Base-by-base conservation (phyloP, 176 grass and related monocot species). In the Oryza longistaminata region DNA sequence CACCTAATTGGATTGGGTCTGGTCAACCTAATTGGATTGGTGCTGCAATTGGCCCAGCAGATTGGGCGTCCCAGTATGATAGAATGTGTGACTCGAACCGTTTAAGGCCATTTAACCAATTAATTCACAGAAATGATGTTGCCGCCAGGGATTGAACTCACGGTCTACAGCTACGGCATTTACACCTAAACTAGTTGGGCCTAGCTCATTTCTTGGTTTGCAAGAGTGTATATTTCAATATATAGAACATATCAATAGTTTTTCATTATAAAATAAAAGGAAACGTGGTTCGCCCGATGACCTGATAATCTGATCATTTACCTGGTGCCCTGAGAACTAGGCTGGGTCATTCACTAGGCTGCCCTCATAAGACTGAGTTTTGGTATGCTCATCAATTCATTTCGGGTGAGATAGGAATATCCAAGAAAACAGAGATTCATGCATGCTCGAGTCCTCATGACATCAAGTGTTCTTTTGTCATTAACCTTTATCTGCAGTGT, bases 341-440 rank as follows among this genome's bases (percentile, higher is more conserved):
- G 53, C 5, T 21, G 53, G 19, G 13, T 58, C 15, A 15, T 52
- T 52, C 49, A 52, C 49, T 16, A 52, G 14, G 49, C 14, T 5
- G 14, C 49, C 4, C 53, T 58, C 16, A 21, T 58, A 58, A 21
- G 2, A 13, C 5, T 31, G 75, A 73, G 2, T 87, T 81, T 58
- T 74, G 3, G 14, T 74, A 14, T 43, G n/a, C 33, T 81, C 25
- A 60, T 74, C 71, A 29, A 15, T 79, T 82, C 77, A 61, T 27
- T 85, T 11, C 69, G 24, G 6, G 26, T 46, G 66, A 70, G 19
- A 17, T 16, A 70, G 16, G 27, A 22, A 22, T 37, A 43, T 19
- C 5, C 17, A 61, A 29, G 50, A 60, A 83, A 50, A 44, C 7
- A 68, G 70, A 61, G 22, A 4, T 29, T 40, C 64, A 75, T 80